Conservation (phyloP, 2,329 filamentous ascomycete species). For the Venturia nashicola region DNA sequence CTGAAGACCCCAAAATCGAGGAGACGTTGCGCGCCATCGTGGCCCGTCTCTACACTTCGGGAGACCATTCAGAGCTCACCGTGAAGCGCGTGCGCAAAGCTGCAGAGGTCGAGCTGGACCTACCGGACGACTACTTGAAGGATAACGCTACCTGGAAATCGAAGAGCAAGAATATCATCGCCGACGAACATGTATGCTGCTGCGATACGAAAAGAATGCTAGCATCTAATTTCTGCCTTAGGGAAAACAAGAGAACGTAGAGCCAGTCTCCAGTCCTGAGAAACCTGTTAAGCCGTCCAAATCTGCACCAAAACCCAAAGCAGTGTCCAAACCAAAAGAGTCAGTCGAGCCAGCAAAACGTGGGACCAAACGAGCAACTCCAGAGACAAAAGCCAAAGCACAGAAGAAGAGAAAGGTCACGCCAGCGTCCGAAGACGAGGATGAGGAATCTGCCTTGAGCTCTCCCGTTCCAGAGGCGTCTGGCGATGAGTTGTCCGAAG, state of each 20-base stretch:
- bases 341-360: constrained; percentile 10
- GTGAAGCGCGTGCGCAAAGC: constrained; percentile 43
- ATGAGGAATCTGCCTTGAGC: constrained; percentile 8
- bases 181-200: constrained; percentile 33
- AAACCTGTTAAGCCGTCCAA: constrained; percentile 15
- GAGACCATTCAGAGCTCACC: constrained; percentile 37
- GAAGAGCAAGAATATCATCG: constrained; percentile 41
- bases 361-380: constrained; percentile 16
- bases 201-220: constrained; percentile 20
- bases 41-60: constrained; percentile 20
- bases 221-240: constrained; percentile 8
- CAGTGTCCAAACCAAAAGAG: neutral
- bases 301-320: constrained; percentile 14
- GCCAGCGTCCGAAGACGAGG: constrained; percentile 10
- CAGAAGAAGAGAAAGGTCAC: constrained; percentile 8
- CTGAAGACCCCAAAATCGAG: neutral
- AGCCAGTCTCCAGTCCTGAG: constrained; percentile 8
- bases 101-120: constrained; percentile 38
- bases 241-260: neutral
- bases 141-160: constrained; percentile 40
- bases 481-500: neutral
- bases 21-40: neutral
- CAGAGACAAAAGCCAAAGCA: constrained; percentile 10
- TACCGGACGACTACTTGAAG: constrained; percentile 45
- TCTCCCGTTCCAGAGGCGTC: neutral